These are phyloP conservation scores for Mycosphaerella arachidis DNA, from an alignment of 2,329 filamentous ascomycete genomes.

Conservation along the genomic window DNA sequence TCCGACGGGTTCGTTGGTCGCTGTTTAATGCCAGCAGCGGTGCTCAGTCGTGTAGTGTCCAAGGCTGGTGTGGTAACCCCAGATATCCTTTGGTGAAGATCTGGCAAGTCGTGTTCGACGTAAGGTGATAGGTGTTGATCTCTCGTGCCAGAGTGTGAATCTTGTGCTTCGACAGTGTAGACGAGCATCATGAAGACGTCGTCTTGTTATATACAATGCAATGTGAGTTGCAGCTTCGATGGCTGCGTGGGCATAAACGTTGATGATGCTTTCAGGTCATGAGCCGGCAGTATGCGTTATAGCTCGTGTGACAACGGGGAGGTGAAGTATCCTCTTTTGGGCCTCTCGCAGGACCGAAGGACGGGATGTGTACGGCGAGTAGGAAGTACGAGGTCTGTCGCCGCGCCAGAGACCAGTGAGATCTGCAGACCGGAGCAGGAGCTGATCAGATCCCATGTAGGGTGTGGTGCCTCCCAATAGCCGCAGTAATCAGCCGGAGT, in stretches of 20 bases:
- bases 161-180: not conserved
- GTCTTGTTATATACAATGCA: not conserved
- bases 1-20: not conserved
- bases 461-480: constrained; percentile 14
- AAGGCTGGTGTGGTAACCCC: not conserved
- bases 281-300: constrained; percentile 20
- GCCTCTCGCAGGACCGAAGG: constrained; percentile 13
- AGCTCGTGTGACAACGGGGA: constrained; percentile 14
- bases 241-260: constrained; percentile 12
- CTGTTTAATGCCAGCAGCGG: not conserved
- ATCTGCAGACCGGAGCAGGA: constrained; percentile 1
- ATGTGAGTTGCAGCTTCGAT: not conserved
- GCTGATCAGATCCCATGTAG: constrained; percentile 5
- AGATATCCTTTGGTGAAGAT: not conserved
- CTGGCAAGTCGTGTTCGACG: no score
- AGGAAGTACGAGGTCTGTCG: constrained; percentile 11
- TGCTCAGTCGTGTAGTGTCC: not conserved
- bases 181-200: not conserved
- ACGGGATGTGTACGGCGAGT: constrained; percentile 8
- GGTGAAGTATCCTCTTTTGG: constrained; percentile 14
- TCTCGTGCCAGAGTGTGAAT: constrained; percentile 1
- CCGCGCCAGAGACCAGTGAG: constrained; percentile 10
- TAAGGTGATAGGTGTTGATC: not conserved
- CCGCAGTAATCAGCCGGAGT: constrained; percentile 12
- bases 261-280: constrained; percentile 5